Base-by-base conservation (phyloP, 192 early-diverging fungal species). In the Coemansia sp. region DNA sequence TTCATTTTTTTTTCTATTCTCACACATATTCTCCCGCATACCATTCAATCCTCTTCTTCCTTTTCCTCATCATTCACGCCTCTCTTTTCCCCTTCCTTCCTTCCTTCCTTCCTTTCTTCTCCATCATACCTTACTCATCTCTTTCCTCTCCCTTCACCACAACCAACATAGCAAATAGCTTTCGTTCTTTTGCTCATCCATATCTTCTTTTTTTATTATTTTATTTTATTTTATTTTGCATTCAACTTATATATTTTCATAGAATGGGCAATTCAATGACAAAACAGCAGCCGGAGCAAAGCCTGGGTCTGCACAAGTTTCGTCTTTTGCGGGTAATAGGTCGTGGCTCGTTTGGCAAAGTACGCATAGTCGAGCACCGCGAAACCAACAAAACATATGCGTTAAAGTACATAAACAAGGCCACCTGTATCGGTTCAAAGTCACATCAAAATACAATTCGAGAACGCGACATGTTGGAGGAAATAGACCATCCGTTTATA, bases 371-470 rank as follows among this genome's bases (percentile, higher is more conserved):
- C 2, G 92, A 97, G 77, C 94, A 96, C 73, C 92, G 89, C 64
- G 77, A 81, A 8, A 87, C 90, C 0, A 86, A 89, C 63, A 77
- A 86, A 56, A 83, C 92, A 48, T 98, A 90, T 56, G 96, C 96
- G n/a, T 86, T 98, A 50, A 98, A 98, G 76, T 96, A 96, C 76
- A 98, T 98, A 85, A 94, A 91, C 85, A 98, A 98, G 84, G 85
- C 77, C n/a, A 87, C 92, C 65, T 96, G 94, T 72, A 95, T 98
- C 30, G 74, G 85, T 60, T 93, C 91, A 88, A 82, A 86, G 49
- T 91, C 95, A 0, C 86, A 95, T 6, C 86, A 94, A 36, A 96
- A 98, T 72, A 92, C 96, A 33, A 88, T 98, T 49, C 89, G 92
- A 45, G 96, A 98, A 83, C 86, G 96, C 40, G 85, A 88, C 12